phyloP scores from a whole-genome alignment of 306 rosid species.

The Lathyrus sativus region DNA sequence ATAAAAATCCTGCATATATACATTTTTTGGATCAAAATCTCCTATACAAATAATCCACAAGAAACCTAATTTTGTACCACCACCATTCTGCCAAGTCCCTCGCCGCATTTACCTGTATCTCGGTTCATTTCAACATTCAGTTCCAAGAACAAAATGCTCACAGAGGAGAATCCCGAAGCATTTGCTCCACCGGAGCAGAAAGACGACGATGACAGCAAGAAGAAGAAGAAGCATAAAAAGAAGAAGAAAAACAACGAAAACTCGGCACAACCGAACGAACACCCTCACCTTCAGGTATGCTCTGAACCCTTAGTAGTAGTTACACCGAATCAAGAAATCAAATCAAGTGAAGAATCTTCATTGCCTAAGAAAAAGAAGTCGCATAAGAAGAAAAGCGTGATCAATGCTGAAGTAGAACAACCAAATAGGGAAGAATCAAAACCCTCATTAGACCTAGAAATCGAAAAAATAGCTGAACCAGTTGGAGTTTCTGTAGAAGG shows the following conservation, averaged over 20 bases:
- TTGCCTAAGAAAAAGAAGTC: conserved; percentile 37
- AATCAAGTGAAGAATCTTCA: not conserved
- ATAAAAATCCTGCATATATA: no score
- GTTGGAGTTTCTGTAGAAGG: not conserved
- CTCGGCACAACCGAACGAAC: conserved; percentile 9
- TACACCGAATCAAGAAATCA: not conserved
- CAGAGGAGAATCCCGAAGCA: conserved; percentile 47
- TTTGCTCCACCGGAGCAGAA: conserved; percentile 31
- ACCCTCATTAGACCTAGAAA: not conserved
- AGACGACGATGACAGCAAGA: conserved; percentile 1
- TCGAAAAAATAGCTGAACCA: not conserved
- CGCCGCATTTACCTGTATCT: not conserved
- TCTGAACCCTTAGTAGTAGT: conserved; percentile 7
- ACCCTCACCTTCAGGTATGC: conserved; percentile 1
- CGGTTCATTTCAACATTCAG: not conserved
- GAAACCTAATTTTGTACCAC: not conserved
- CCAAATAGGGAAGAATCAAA: not conserved
- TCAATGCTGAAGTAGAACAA: not conserved
- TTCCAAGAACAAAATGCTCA: not conserved
- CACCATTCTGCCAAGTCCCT: not conserved
- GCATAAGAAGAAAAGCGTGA: conserved; percentile 7
- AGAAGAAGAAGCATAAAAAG: not conserved
- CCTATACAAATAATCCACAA: no score
- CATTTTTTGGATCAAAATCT: no score
- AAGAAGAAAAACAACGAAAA: conserved; percentile 10